Percentiles rank a stretch among this genome's conserved stretches.
phyloP scores from a whole-genome alignment of 2,329 filamentous ascomycete species.

The Ciborinia camelliae region DNA sequence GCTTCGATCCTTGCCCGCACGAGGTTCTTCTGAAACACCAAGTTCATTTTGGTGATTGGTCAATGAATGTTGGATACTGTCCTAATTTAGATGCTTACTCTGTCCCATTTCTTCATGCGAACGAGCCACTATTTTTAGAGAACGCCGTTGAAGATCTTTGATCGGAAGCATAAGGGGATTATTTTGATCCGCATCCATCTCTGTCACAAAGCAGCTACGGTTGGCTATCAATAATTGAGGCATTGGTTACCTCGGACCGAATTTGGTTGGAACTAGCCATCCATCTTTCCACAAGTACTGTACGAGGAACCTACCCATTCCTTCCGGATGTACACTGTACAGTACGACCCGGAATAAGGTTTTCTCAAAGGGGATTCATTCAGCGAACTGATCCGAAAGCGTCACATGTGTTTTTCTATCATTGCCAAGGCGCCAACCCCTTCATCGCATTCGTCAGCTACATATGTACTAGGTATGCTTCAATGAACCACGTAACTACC shows the following conservation, averaged over 20 bases:
- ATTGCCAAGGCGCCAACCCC: conserved; percentile 8
- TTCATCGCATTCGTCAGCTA: neutral
- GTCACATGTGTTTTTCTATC: conserved; percentile 10
- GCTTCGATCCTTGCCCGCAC: conserved; percentile 8
- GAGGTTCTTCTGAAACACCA: neutral
- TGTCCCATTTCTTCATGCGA: neutral
- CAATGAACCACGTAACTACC: conserved; percentile 15
- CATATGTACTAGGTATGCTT: neutral
- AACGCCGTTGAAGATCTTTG: neutral
- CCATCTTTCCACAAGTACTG: conserved; percentile 10
- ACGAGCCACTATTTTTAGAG: neutral
- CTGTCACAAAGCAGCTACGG: neutral
- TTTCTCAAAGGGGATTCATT: neutral
- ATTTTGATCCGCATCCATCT: neutral
- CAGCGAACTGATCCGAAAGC: neutral
- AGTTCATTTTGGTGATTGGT: neutral
- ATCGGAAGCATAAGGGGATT: neutral
- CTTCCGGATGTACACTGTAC: conserved; percentile 7
- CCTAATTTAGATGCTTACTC: neutral
- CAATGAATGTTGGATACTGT: neutral
- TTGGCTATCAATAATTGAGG: conserved; percentile 8
- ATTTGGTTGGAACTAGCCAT: conserved; percentile 4
- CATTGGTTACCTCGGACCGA: conserved; percentile 18
- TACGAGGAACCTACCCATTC: conserved; percentile 5
- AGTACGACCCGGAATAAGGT: conserved; percentile 2